phyloP scores from a whole-genome alignment of 768 basidiomycete genomes.

The Tricholoma sp. region DNA sequence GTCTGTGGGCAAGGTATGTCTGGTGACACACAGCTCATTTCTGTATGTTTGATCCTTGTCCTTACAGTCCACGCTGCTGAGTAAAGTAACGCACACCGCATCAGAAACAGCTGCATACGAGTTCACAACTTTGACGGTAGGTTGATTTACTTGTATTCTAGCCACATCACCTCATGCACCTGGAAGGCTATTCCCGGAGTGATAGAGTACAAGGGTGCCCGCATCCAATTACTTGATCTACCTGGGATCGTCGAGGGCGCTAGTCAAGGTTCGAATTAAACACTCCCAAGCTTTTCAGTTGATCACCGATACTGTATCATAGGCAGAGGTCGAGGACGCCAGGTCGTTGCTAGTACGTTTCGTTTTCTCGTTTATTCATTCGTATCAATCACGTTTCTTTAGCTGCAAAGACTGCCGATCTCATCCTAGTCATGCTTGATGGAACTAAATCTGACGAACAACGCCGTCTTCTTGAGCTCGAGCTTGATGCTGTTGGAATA shows the following conservation, averaged over 20 bases:
- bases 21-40: conserved; percentile 1
- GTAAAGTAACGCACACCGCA: conserved; percentile 87
- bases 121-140: conserved; percentile 86
- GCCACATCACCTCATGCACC: conserved; percentile 5
- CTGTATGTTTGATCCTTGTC: background rate
- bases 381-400: background rate
- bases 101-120: conserved; percentile 91
- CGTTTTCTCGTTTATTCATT: conserved; percentile 2
- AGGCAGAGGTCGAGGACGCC: conserved; percentile 89
- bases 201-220: conserved; percentile 87
- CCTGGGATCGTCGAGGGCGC: conserved; percentile 96
- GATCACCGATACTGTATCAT: background rate
- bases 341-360: conserved; percentile 85
- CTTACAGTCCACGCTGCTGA: conserved; percentile 79
- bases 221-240: conserved; percentile 91
- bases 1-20: conserved; percentile 78
- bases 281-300: background rate
- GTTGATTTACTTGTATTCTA: conserved; percentile 12
- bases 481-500: conserved; percentile 96
- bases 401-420: conserved; percentile 88
- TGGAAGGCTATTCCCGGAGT: conserved; percentile 92
- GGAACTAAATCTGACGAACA: conserved; percentile 94
- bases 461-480: conserved; percentile 79
- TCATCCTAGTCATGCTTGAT: conserved; percentile 91
- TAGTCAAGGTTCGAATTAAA: conserved; percentile 50